Evolutionary conservation across 1,139 yeast species (phyloP), one percentile per base, ranked within the genome.

Genomic region (Hanseniaspora uvarum): DNA sequence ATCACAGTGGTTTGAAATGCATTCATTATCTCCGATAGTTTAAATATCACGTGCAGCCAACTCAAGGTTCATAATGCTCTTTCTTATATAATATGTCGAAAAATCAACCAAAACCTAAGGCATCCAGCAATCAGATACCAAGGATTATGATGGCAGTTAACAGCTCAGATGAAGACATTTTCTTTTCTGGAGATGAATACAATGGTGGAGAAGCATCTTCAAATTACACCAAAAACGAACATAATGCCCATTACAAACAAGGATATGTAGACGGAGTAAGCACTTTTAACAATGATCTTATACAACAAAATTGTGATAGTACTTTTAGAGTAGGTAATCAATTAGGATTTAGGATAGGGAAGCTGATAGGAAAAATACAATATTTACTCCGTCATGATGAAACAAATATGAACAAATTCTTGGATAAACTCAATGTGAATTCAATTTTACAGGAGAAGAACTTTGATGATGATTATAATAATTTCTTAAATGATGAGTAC

Each of bases 241-340:
- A 78, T 58, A 70, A 94, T 45, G 75, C 74, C n/a, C 96, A 89
- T 63, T 74, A 74, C 23, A 86, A 86, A 59, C 83, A 83, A 57
- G 97, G 97, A 0, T 89, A 86, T 62, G 68, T 86, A 2, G 96
- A 85, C 58, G 97, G 97, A 0, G 66, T 88, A 6, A 72, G 86
- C 0, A 68, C 68, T n/a, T 78, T 87, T 3, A 83, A 86, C 61
- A 94, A 86, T 58, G 67, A 68, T 14, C 78, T 83, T 40, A 70
- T 88, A 24, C 97, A 89, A 62, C 63, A 68, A 6, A 96, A 96
- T 0, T 89, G 89, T 64, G 94, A 89, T 63, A 72, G 68, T 4
- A 94, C 89, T 0, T 89, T 80, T 62, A 87, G 88, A 0, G 61
- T 70, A 2, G 97, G 97, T 0, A 88, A 94, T 0, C 61, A 63